Evolutionary conservation across 2,329 filamentous ascomycete genomes (phyloP).

Genomic region (Lachnellula arida): DNA sequence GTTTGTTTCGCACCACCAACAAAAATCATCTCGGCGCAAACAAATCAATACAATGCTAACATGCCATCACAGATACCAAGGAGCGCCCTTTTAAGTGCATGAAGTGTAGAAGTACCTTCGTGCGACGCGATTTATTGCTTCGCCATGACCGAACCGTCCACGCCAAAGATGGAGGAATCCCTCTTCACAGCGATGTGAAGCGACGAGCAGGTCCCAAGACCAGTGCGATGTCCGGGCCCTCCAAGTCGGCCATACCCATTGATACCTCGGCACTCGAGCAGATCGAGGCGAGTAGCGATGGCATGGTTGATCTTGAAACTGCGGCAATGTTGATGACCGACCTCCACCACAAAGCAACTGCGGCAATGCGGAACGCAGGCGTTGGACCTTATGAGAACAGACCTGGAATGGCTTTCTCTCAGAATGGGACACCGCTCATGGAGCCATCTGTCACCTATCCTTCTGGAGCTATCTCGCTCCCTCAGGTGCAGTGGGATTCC

Average conservation of each 20-base stretch:
- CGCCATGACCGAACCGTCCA: slow-evolving; percentile 98
- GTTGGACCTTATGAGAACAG: slow-evolving; percentile 48
- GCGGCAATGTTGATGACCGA: slow-evolving; percentile 98
- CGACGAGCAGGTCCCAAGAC: slow-evolving; percentile 70
- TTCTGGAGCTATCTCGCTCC: slow-evolving; percentile 72
- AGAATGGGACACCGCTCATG: slow-evolving; percentile 66
- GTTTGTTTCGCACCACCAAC: slow-evolving; percentile 4
- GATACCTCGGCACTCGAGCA: slow-evolving; percentile 87
- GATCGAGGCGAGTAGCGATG: slow-evolving; percentile 85
- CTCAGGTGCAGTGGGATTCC: slow-evolving; percentile 87
- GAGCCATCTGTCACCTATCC: slow-evolving; percentile 74
- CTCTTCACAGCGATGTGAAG: slow-evolving; percentile 91
- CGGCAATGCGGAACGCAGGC: slow-evolving; percentile 57
- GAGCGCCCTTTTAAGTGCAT: slow-evolving; percentile 97
- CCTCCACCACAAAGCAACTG: slow-evolving; percentile 92
- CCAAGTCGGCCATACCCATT: slow-evolving; percentile 74
- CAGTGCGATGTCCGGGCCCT: slow-evolving; percentile 56
- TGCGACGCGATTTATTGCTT: slow-evolving; percentile 91
- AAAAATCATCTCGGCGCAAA: slow-evolving; percentile 1
- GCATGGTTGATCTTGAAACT: slow-evolving; percentile 91
- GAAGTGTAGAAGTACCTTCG: slow-evolving; percentile 98
- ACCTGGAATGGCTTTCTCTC: slow-evolving; percentile 65
- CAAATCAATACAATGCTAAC: slow-evolving; percentile 8
- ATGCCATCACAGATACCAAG: slow-evolving; percentile 72
- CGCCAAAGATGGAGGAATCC: slow-evolving; percentile 93